Evolutionary conservation across 2,329 filamentous ascomycete species (phyloP).

Genomic region (Aspergillus sp.): DNA sequence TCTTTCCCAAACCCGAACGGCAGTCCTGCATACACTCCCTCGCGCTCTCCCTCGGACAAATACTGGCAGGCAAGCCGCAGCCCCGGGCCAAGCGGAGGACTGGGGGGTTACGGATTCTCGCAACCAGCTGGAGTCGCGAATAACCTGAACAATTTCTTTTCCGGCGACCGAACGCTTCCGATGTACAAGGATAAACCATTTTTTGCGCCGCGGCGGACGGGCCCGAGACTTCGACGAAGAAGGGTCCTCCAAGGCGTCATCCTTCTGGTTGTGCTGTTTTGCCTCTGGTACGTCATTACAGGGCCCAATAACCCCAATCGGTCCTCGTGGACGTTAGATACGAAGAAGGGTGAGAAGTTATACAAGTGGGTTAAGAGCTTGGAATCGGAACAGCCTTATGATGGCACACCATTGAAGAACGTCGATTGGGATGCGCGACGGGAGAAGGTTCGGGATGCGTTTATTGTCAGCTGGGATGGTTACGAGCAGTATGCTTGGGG

Average conservation of each 20-base stretch:
- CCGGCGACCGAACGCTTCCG: conserved; percentile 65
- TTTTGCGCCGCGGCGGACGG: conserved; percentile 52
- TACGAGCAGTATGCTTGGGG: conserved; percentile 95
- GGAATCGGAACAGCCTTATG: conserved; percentile 38
- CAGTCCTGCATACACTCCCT: conserved; percentile 55
- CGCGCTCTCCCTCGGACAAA: conserved; percentile 39
- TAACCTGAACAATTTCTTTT: conserved; percentile 65
- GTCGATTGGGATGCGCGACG: conserved; percentile 76
- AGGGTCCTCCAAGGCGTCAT: conserved; percentile 61
- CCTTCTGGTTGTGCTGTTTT: conserved; percentile 53
- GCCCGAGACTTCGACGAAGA: conserved; percentile 60
- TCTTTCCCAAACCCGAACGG: conserved; percentile 64
- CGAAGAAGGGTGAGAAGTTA: conserved; percentile 40
- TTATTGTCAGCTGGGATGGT: conserved; percentile 86
- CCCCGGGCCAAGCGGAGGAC: conserved; percentile 43
- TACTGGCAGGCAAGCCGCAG: conserved; percentile 59
- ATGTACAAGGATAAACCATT: conserved; percentile 99
- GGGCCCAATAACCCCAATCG: conserved; percentile 17
- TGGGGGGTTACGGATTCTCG: conserved; percentile 39
- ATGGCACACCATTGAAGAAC: conserved; percentile 30
- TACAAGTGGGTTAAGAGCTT: conserved; percentile 60
- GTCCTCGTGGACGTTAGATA: conserved; percentile 23
- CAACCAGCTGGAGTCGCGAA: conserved; percentile 55
- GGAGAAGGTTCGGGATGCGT: conserved; percentile 82
- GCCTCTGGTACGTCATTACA: conserved; percentile 64